These are phyloP conservation scores for Microdochium trichocladiopsis DNA, from an alignment of 2,329 filamentous ascomycete genomes.

Conservation along the genomic window DNA sequence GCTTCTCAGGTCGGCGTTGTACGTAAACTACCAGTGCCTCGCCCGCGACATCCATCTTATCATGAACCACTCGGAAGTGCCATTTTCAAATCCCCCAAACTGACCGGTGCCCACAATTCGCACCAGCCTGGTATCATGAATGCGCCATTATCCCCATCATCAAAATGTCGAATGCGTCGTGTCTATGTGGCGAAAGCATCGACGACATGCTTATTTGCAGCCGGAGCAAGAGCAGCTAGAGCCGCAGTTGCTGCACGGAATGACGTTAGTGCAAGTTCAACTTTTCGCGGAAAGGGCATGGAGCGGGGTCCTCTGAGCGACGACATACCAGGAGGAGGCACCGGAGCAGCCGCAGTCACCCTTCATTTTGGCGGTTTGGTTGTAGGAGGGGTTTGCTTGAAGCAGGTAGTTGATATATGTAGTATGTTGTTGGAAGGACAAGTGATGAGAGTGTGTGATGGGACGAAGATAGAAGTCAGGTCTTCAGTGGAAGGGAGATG, in stretches of 20 bases:
- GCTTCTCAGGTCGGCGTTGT: too few species aligned
- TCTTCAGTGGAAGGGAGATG: background rate
- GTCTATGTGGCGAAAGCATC: background rate
- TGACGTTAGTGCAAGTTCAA: too few species aligned
- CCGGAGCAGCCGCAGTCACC: conserved; percentile 14
- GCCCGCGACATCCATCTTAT: too few species aligned
- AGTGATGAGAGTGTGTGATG: background rate
- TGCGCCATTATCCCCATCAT: background rate
- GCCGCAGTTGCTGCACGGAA: conserved; percentile 8
- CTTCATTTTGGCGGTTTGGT: conserved; percentile 13
- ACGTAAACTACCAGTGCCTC: too few species aligned
- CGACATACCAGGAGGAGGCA: conserved; percentile 7
- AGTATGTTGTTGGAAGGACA: background rate
- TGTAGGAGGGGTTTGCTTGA: background rate
- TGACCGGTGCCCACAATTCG: background rate
- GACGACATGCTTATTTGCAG: background rate
- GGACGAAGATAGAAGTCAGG: background rate
- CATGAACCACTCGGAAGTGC: too few species aligned
- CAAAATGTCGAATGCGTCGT: background rate
- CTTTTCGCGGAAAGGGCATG: too few species aligned
- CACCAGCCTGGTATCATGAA: background rate
- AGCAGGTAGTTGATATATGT: conserved; percentile 2
- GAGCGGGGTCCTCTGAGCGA: too few species aligned
- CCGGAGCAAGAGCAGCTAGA: conserved; percentile 9
- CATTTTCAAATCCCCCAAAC: background rate